Percentiles rank a stretch among this genome's conserved stretches.
phyloP scores from a whole-genome alignment of 2,329 filamentous ascomycete genomes.

The Claviceps sp. region DNA sequence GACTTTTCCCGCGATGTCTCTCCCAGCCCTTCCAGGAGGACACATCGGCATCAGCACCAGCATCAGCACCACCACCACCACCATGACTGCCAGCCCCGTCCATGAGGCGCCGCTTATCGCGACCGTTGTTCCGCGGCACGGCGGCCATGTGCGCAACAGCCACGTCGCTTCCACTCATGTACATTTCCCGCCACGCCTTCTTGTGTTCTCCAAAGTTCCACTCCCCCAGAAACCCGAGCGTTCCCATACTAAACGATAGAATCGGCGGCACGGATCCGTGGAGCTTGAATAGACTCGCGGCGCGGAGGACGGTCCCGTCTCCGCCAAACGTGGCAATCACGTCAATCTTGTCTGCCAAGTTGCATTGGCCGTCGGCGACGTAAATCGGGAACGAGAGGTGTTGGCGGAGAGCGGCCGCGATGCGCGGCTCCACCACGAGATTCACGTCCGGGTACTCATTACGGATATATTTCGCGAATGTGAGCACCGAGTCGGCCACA shows the following conservation, averaged over 20 bases:
- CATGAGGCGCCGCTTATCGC: constrained; percentile 3
- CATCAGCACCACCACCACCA: constrained; percentile 4
- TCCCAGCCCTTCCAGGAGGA: constrained; percentile 44
- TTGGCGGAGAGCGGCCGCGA: constrained; percentile 59
- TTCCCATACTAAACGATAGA: constrained; percentile 92
- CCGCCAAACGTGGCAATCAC: constrained; percentile 82
- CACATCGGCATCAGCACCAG: background rate
- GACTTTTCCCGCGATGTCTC: constrained; percentile 62
- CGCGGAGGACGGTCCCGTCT: constrained; percentile 37
- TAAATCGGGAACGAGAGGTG: constrained; percentile 63
- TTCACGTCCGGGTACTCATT: constrained; percentile 68
- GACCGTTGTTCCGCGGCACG: constrained; percentile 17
- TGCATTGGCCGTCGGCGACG: constrained; percentile 32
- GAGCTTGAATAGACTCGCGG: constrained; percentile 52
- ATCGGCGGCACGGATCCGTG: constrained; percentile 75
- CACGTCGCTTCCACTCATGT: constrained; percentile 57
- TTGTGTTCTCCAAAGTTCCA: constrained; percentile 95
- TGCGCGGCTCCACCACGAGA: constrained; percentile 67
- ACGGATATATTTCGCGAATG: constrained; percentile 58
- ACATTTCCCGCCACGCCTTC: constrained; percentile 80
- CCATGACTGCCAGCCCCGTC: background rate
- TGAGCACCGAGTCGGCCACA: constrained; percentile 37
- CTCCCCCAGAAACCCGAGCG: constrained; percentile 84
- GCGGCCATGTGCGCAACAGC: constrained; percentile 28
- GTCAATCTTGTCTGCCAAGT: constrained; percentile 69